Conservation (phyloP, 208 protist genomes). For the Trypanosomatidae sp. region DNA sequence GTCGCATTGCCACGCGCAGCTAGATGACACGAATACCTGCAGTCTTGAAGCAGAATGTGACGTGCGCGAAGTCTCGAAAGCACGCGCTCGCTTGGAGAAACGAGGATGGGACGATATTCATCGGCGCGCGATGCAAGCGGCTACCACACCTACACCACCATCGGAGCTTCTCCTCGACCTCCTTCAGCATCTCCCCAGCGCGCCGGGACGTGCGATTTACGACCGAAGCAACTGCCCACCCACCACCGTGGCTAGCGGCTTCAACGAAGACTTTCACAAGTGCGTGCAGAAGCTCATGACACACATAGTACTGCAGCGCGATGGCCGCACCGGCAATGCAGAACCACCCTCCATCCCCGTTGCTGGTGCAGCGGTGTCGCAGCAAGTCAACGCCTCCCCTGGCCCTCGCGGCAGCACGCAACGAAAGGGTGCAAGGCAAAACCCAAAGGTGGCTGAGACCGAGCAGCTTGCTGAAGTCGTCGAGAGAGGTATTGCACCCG, state of each 20-base stretch:
- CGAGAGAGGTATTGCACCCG: background rate
- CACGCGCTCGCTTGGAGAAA: conserved; percentile 1
- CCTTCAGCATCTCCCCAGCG: conserved; percentile 18
- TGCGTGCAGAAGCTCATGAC: conserved; percentile 45
- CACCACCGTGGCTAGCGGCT: conserved; percentile 36
- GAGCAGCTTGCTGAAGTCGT: background rate
- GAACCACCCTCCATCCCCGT: background rate
- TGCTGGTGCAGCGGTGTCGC: background rate
- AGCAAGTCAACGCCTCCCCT: background rate
- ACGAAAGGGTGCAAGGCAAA: background rate
- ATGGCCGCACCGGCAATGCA: conserved; percentile 16
- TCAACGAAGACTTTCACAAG: conserved; percentile 30
- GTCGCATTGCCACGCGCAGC: background rate
- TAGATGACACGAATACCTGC: too few relatives aligned
- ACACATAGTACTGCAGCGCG: conserved; percentile 30
- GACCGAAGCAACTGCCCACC: conserved; percentile 42
- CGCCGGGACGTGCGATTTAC: conserved; percentile 49
- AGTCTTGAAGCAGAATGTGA: background rate
- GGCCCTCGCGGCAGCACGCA: background rate
- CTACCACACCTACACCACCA: conserved; percentile 7
- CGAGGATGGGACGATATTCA: background rate
- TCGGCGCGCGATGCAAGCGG: conserved; percentile 8
- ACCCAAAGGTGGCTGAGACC: background rate
- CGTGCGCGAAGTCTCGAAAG: background rate
- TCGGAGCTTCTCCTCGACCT: conserved; percentile 11